A percentile compares a stretch with the other conserved stretches of the same genome.
phyloP scores from a whole-genome alignment of 306 rosid species.

The Pterocarpus macrocarpus region DNA sequence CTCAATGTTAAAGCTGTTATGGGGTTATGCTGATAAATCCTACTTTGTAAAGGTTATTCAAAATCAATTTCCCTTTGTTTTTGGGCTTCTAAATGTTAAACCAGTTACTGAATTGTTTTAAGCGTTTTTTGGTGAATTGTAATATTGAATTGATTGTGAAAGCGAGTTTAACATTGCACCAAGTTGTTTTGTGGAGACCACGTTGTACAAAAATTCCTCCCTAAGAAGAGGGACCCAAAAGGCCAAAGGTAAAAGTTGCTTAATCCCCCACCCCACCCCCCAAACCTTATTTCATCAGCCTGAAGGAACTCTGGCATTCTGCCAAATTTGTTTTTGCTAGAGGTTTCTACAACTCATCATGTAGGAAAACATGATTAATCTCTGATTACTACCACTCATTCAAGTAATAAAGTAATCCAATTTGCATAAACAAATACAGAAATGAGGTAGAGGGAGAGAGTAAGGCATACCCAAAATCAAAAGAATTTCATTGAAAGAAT shows the following conservation, averaged over 20 bases:
- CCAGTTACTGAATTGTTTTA: neutral
- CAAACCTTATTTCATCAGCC: neutral
- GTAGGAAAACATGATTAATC: neutral
- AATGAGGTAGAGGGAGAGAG: neutral
- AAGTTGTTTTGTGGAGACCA: constrained; percentile 38
- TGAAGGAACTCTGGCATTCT: neutral
- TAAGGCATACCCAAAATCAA: neutral
- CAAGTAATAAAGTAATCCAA: constrained; percentile 5
- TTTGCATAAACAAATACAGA: neutral
- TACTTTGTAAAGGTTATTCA: too few species aligned
- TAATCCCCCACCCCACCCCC: neutral
- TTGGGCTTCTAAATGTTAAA: neutral
- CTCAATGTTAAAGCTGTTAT: too few species aligned
- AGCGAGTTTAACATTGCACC: constrained; percentile 9
- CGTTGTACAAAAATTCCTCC: neutral
- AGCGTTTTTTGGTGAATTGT: neutral
- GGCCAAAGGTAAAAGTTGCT: constrained; percentile 3
- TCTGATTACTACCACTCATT: neutral
- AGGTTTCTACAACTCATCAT: neutral
- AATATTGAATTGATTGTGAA: neutral
- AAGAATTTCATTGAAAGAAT: constrained; percentile 56
- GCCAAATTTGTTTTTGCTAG: constrained; percentile 1
- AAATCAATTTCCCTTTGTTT: neutral
- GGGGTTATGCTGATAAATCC: too few species aligned
- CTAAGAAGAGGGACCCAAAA: neutral